Conservation (phyloP, 768 basidiomycete species). For the Pleurotus ostreatus region DNA sequence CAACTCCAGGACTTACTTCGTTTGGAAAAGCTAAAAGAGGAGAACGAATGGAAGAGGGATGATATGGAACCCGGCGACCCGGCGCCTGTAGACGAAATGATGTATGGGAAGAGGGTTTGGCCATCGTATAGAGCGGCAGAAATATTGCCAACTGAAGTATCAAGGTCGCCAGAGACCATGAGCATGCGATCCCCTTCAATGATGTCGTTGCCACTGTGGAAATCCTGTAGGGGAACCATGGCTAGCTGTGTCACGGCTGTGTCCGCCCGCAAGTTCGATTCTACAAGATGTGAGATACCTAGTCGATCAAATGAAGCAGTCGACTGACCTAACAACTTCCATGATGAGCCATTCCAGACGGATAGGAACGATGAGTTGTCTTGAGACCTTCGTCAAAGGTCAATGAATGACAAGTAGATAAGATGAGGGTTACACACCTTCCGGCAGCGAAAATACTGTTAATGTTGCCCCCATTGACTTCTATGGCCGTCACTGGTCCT, state of each 20-base stretch:
- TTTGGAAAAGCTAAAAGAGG: slow-evolving; percentile 70
- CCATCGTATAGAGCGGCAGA: slow-evolving; percentile 91
- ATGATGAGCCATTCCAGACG: slow-evolving; percentile 81
- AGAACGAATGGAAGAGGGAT: slow-evolving; percentile 79
- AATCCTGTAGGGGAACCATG: slow-evolving; percentile 85
- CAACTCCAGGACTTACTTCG: slow-evolving; percentile 46
- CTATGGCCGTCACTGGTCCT: slow-evolving; percentile 87
- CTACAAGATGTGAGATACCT: slow-evolving; percentile 28
- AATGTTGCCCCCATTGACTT: slow-evolving; percentile 74
- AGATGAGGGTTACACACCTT: slow-evolving; percentile 43
- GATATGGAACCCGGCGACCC: slow-evolving; percentile 71
- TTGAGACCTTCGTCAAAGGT: slow-evolving; percentile 33
- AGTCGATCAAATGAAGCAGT: background rate
- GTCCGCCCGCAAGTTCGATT: slow-evolving; percentile 46
- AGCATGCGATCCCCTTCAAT: slow-evolving; percentile 86
- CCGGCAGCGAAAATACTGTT: slow-evolving; percentile 92
- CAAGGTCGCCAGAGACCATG: slow-evolving; percentile 80
- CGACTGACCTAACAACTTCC: slow-evolving; percentile 61
- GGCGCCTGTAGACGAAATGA: slow-evolving; percentile 59
- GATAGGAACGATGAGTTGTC: slow-evolving; percentile 62
- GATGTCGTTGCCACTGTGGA: slow-evolving; percentile 64
- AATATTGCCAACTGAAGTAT: slow-evolving; percentile 69
- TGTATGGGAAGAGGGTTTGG: slow-evolving; percentile 73
- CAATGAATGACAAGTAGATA: slow-evolving; percentile 1
- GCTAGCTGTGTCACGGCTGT: slow-evolving; percentile 77